A percentile compares a stretch with the other conserved stretches of the same genome.
Conservation (phyloP, 495 filamentous ascomycete genomes). For the Trichoderma asperelloides region DNA sequence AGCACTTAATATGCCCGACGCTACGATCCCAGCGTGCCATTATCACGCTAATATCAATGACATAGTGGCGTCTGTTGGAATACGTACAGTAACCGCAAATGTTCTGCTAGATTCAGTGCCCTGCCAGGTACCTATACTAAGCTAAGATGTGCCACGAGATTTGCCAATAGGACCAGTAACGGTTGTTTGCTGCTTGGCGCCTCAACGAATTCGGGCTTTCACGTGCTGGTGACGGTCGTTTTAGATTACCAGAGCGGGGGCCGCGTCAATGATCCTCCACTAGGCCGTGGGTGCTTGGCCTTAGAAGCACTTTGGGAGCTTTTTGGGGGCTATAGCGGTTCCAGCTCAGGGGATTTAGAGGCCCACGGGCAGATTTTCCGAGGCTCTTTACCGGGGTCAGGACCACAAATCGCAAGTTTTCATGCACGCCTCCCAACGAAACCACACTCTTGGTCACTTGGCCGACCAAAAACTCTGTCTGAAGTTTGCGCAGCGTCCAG, state of each 20-base stretch:
- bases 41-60: neutral
- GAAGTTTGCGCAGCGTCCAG: constrained; percentile 4
- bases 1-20: neutral
- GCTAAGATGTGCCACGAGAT: neutral
- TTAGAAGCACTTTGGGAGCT: neutral
- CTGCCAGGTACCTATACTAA: neutral
- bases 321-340: constrained; percentile 3
- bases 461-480: constrained; percentile 1
- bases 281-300: neutral
- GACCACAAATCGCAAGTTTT: neutral
- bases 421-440: constrained; percentile 8
- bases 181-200: neutral
- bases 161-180: neutral
- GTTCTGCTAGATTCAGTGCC: too few relatives aligned
- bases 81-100: neutral
- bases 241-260: neutral
- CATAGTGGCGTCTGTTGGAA: too few relatives aligned
- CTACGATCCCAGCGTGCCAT: neutral
- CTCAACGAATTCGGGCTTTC: neutral
- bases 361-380: constrained; percentile 8
- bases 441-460: constrained; percentile 7
- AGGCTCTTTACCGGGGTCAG: constrained; percentile 5
- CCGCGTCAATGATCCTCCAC: neutral
- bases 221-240: neutral
- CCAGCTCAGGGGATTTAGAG: constrained; percentile 7